Percentiles rank a stretch among this genome's conserved stretches.
phyloP scores from a whole-genome alignment of 2,329 filamentous ascomycete species.

The Fusarium acutatum region DNA sequence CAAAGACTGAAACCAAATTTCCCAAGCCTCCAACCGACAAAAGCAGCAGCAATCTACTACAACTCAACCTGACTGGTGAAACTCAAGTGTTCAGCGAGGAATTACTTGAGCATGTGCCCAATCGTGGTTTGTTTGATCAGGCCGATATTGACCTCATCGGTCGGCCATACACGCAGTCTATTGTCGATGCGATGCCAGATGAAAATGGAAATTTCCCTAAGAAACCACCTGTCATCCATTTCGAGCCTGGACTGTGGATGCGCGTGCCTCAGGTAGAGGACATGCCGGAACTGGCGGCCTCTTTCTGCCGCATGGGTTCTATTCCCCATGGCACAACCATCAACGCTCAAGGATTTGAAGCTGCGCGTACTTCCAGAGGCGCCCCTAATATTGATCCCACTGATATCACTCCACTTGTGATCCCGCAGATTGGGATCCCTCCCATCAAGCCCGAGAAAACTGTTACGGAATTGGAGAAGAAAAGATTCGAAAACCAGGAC shows the following conservation, averaged over 20 bases:
- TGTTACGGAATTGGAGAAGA: background rate
- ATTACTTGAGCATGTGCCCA: background rate
- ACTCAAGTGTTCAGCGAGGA: background rate
- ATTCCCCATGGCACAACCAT: background rate
- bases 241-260: background rate
- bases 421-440: background rate
- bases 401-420: background rate
- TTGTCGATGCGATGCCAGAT: background rate
- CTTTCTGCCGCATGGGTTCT: background rate
- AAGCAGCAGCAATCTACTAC: background rate
- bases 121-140: background rate
- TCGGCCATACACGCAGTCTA: background rate
- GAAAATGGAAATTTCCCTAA: background rate
- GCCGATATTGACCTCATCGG: background rate
- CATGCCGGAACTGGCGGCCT: background rate
- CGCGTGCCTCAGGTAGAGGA: background rate
- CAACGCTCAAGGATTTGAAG: background rate
- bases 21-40: background rate
- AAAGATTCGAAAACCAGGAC: background rate
- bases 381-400: background rate
- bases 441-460: background rate
- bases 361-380: background rate
- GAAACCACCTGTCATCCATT: background rate
- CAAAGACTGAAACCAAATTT: background rate
- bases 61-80: background rate